Base-by-base conservation (phyloP, 2,329 filamentous ascomycete genomes). In the Fusarium sp. region DNA sequence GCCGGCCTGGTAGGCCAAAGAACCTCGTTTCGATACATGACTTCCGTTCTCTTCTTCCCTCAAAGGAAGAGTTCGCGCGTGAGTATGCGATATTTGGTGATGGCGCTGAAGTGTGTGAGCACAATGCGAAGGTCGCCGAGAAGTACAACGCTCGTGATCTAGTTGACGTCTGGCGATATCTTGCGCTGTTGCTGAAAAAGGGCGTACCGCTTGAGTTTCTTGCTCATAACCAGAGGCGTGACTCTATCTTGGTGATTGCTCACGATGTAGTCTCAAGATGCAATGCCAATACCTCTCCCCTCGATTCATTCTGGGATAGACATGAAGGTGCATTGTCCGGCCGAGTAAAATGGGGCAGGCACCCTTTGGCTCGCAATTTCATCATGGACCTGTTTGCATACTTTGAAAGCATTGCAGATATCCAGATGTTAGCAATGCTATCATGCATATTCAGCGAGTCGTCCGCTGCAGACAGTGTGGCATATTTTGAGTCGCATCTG, bases 61-160 rank as follows among this genome's bases (percentile, higher is more conserved):
- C 93, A 5, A 96, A 94, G 78, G 86, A 86, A 63, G 86, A 89
- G 58, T 86, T 98, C 66, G 96, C 94, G 3, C 84, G 89, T 61
- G 88, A 92, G 70, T 99, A 98, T 79, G 87, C 87, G 25, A 92
- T 98, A 16, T 94, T 96, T 77, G 94, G 94, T 6, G 90, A 94
- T 65, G 91, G 92, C 1, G 87, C 90, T n/a, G 87, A 91, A 40
- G 89, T 97, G 6, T 98, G 95, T 79, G 85, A 88, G 46, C 91
- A 97, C 74, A 99, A 99, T 78, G 93, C 94, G 11, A 81, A 82
- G 2, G 89, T 97, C 47, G 94, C 95, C 11, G 86, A 89, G 71
- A 90, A 88, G 67, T 86, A 91, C 71, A 92, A 91, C 7, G 87
- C 89, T 68, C 79, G 84, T 16, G 93, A 97, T 69, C 81, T 97